These are phyloP conservation scores for Lactarius indigo DNA, from an alignment of 768 basidiomycete species.

Conservation along the genomic window DNA sequence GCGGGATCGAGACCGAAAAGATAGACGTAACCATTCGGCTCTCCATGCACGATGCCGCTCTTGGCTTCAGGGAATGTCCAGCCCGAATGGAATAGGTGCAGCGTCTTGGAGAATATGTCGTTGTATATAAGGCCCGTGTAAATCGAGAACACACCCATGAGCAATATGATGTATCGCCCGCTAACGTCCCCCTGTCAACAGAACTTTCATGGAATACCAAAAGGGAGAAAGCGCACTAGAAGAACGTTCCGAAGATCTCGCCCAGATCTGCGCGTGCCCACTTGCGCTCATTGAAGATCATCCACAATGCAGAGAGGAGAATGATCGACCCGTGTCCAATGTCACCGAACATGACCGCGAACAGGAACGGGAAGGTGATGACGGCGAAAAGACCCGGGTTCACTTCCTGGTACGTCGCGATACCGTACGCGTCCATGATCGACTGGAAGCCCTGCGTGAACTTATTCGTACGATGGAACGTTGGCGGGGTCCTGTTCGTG, in stretches of 20 bases:
- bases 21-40: constrained; percentile 69
- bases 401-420: constrained; percentile 91
- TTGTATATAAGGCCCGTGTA: constrained; percentile 99
- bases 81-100: constrained; percentile 83
- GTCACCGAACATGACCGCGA: constrained; percentile 99
- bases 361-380: constrained; percentile 95
- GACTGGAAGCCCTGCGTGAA: constrained; percentile 97
- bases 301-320: constrained; percentile 67
- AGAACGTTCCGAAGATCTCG: constrained; percentile 88
- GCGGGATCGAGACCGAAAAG: constrained; percentile 91
- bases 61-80: constrained; percentile 67
- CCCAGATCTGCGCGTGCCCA: constrained; percentile 69
- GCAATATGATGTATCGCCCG: constrained; percentile 95
- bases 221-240: constrained; percentile 62
- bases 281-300: constrained; percentile 85
- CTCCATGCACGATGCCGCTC: constrained; percentile 43
- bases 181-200: constrained; percentile 40
- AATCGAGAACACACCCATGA: constrained; percentile 97
- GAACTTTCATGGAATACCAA: constrained; percentile 14
- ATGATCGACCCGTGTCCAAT: constrained; percentile 93
- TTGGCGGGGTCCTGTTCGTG: constrained; percentile 90
- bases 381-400: constrained; percentile 94
- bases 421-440: constrained; percentile 97
- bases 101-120: constrained; percentile 93
- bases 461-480: constrained; percentile 91